These are phyloP conservation scores for Haematococcus sp. DNA, from an alignment of 139 green algal genomes.

Conservation along the genomic window DNA sequence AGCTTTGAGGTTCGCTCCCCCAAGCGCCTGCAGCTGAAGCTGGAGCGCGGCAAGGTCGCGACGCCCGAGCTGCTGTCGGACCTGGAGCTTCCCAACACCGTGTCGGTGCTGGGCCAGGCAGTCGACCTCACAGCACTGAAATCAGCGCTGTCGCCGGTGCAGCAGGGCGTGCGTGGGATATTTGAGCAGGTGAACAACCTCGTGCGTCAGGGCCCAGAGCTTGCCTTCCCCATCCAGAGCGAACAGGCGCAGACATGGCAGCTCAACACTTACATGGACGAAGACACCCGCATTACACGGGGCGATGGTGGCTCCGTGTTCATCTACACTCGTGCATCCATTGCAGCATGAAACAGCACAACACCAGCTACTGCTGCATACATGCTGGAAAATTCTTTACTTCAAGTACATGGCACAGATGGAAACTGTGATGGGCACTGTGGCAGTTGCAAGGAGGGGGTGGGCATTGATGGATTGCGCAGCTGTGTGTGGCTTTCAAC, in stretches of 20 bases:
- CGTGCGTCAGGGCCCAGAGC: conserved; percentile 51
- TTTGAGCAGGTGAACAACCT: conserved; percentile 38
- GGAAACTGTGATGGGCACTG: too few relatives aligned
- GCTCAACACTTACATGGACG: conserved; percentile 83
- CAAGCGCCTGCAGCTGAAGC: conserved; percentile 82
- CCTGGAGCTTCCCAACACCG: conserved; percentile 61
- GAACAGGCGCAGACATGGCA: conserved; percentile 63
- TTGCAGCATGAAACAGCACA: too few relatives aligned
- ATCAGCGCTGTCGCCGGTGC: conserved; percentile 47
- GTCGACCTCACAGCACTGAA: conserved; percentile 74
- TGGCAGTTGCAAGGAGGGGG: too few relatives aligned
- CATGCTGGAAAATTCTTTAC: too few relatives aligned
- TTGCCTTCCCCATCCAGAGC: conserved; percentile 54
- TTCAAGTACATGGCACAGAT: too few relatives aligned
- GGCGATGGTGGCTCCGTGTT: conserved; percentile 28
- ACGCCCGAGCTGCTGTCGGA: conserved; percentile 71
- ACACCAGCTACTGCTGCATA: too few relatives aligned
- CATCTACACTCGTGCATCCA: conserved; percentile 4
- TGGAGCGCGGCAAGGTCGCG: conserved; percentile 60
- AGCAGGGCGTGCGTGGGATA: conserved; percentile 3
- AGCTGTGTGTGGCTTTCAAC: too few relatives aligned
- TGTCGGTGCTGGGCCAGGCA: conserved; percentile 73
- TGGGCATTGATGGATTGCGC: too few relatives aligned
- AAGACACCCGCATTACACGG: conserved; percentile 68
- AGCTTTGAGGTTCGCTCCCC: conserved; percentile 79